phyloP scores from a whole-genome alignment of 345 rosid genomes.

The Citrus sinensis region DVS_A1.0 CM039161.1:3162501-3163000 shows the following conservation, averaged over 20 bases:
- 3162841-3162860: conserved; percentile 16
- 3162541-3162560: not conserved
- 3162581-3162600: conserved; percentile 33
- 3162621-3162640: conserved; percentile 37
- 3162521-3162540: no score
- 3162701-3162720: conserved; percentile 38
- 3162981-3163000: conserved; percentile 35
- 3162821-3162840: conserved; percentile 2
- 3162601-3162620: conserved; percentile 39
- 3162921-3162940: conserved; percentile 64
- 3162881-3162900: conserved; percentile 53
- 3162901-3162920: conserved; percentile 51
- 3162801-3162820: conserved; percentile 5
- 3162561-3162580: conserved; percentile 30
- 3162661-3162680: conserved; percentile 34
- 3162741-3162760: conserved; percentile 18
- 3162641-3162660: conserved; percentile 36
- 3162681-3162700: conserved; percentile 34
- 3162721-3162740: conserved; percentile 39
- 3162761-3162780: not conserved
- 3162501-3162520: not conserved
- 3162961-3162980: conserved; percentile 65
- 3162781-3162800: not conserved
- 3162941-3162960: conserved; percentile 65
- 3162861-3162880: conserved; percentile 39